Base-by-base conservation (phyloP, 768 basidiomycete genomes). In the Rhizopogon rudus region DNA sequence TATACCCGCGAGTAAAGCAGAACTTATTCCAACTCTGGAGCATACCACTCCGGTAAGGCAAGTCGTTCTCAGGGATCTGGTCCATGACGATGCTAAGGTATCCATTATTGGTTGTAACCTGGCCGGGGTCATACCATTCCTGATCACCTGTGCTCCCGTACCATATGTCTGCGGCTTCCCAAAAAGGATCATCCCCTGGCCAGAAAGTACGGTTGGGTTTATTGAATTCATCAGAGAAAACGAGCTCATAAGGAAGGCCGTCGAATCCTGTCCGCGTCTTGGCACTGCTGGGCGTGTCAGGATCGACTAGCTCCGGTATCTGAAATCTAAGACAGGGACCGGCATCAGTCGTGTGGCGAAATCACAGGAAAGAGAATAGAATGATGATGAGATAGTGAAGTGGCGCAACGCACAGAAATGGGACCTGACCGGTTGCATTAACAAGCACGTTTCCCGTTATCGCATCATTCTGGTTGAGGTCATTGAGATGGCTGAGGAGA, bases 11-110 rank as follows among this genome's bases (percentile, higher is more conserved):
- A 29, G 87, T 83, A 64, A 91, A 92, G 69, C 88, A 93, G 64
- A 93, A 85, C 75, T 93, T 91, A 71, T 93, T 93, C 91, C 92
- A 94, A 40, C 81, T 82, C 71, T 93, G 90, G 3, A 94, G 73
- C 89, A 93, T 91, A 5, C 86, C 91, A 65, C 75, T 83, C 61
- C 81, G 74, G 64, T 86, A 93, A 40, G 73, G 73, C 56, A 88
- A 75, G 6, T 73, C 73, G 65, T 93, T 84, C 60, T 84, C 22
- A 40, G 45, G 54, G 63, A 73, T 67, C 58, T 75, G 63, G 28
- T 88, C 86, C 77, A 91, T 79, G 5, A 81, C 83, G 61, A 93
- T 85, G 42, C 85, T 80, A 44, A 93, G 77, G 29, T 73, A 67
- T 2, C 91, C 91, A 56, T 81, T 75, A 25, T 74, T 66, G 25